A percentile compares a stretch with the other conserved stretches of the same genome.
Evolutionary conservation across 1,284 basidiomycete species (phyloP).

Genomic region (Ganoderma lingzhi): DNA sequence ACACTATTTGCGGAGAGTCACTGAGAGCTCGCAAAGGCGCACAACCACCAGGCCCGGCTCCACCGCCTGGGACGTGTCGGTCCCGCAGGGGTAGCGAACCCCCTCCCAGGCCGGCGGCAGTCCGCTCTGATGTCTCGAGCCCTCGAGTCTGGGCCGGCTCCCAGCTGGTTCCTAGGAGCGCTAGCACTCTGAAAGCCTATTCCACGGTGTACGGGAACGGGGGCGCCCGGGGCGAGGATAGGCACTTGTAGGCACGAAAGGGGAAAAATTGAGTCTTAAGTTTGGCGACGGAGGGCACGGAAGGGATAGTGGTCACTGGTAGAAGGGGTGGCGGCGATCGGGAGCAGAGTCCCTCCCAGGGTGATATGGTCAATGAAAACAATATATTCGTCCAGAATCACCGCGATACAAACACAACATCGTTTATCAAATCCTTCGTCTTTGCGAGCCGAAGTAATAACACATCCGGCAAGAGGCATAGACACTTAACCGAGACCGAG

Average conservation of each 20-base stretch:
- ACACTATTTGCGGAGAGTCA: neutral
- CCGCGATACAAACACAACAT: neutral
- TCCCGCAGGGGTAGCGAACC: conserved; percentile 4
- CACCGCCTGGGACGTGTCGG: conserved; percentile 7
- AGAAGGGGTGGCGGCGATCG: neutral
- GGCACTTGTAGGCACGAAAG: neutral
- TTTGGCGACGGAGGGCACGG: neutral
- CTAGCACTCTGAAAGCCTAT: conserved; percentile 13
- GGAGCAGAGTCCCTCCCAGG: neutral
- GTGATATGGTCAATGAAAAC: neutral
- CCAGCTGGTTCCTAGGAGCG: conserved; percentile 10
- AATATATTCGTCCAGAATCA: neutral
- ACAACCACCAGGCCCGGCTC: conserved; percentile 1
- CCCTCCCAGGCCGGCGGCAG: neutral
- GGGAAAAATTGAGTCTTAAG: neutral
- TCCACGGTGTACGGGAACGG: neutral
- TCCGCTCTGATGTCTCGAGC: neutral
- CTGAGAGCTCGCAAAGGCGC: neutral
- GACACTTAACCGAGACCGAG: neutral
- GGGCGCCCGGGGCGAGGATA: neutral
- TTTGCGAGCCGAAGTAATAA: neutral
- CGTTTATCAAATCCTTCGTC: neutral
- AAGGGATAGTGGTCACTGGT: neutral
- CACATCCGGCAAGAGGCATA: neutral
- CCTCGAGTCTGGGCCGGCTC: conserved; percentile 6